Evolutionary conservation across 2,329 filamentous ascomycete species (phyloP), one percentile per base, ranked within the genome.

Genomic region (Penicillium sp.): DNA sequence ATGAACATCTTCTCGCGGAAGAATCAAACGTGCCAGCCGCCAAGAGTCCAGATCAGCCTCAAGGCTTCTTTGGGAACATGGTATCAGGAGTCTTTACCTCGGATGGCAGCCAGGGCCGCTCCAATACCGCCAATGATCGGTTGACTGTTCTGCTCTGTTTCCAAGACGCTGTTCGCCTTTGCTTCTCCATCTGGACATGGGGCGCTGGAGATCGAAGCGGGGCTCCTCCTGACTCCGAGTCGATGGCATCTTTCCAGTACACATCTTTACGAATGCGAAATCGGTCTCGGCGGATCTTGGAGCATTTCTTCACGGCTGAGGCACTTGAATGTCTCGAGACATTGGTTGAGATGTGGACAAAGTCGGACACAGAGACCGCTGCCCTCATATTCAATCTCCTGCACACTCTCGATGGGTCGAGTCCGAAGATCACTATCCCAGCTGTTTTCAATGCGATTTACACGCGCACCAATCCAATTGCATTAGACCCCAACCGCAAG

Each of bases 391-490:
- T 97, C 62, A 87, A 87, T 54, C 75, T 98, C 20, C 76, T 98
- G 14, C 88, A 95, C 48, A 90, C 93, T 3, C 76, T 98, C 26
- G 91, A 96, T 58, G 89, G 88, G 2, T 94, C 89, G 3, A 80
- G 89, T 37, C 93, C 93, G 1, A 89, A 90, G 60, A 86, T 94
- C 62, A 89, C 89, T 0, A 86, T 97, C 31, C 91, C 93, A 1
- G 89, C 91, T 0, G 83, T 97, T 4, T 95, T 98, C 70, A 94
- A 97, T 67, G 86, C 91, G 2, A 86, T 98, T 10, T 97, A 96
- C 62, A 96, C 89, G 59, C 83, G 94, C 19, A 94, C 89, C 0
- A 96, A 95, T 55, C 87, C 90, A 0, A 70, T 71, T 14, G 87
- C 86, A 0, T 70, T 97, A 13, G 88, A 95, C 29, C 78, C 84